Evolutionary conservation across 768 basidiomycete genomes (phyloP), one percentile per base, ranked within the genome.

Genomic region (Asterophora parasitica): DNA sequence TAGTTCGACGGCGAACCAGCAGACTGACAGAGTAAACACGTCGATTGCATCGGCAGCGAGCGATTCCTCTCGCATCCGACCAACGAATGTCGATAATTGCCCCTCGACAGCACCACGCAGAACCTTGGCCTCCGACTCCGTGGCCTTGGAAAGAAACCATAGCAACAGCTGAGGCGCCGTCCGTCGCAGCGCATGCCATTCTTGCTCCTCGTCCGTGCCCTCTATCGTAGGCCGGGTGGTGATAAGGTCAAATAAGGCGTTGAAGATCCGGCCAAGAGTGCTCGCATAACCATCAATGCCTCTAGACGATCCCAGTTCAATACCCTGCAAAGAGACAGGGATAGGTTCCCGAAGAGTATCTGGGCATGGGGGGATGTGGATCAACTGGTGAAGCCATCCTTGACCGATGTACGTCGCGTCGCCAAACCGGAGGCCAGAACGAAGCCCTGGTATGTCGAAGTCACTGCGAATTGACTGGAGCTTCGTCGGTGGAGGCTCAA

Each of bases 1-100:
- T 15, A 85, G 46, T 56, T 86, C 85, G 27, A 89, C 67, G 3
- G 71, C 56, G 59, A 85, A 83, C 87, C 87, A 90, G 28, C 72
- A 68, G n/a, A 74, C 53, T 8, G 69, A 59, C 35, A 85, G 61
- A 3, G 67, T 68, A 16, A 75, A 65, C 3, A 56, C 49, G 53
- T 73, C 71, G 40, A 72, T 53, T 3, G 62, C 62, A 31, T 62
- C 52, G 7, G 65, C 48, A 2, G 54, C 62, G 1, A 66, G 61
- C 1, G 67, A 58, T 2, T 66, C 59, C 4, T 71, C 66, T 20
- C 70, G 65, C 42, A 80, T 61, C 12, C 63, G 62, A 16, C 64
- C 58, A 4, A 74, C 54, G 27, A 81, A 58, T 11, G 61, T 65
- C 31, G 62, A 55, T 33, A 75, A 55, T 7, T 74, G 65, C 19